phyloP scores from a whole-genome alignment of 805 yeast species.

The Lachancea quebecensis region DNA sequence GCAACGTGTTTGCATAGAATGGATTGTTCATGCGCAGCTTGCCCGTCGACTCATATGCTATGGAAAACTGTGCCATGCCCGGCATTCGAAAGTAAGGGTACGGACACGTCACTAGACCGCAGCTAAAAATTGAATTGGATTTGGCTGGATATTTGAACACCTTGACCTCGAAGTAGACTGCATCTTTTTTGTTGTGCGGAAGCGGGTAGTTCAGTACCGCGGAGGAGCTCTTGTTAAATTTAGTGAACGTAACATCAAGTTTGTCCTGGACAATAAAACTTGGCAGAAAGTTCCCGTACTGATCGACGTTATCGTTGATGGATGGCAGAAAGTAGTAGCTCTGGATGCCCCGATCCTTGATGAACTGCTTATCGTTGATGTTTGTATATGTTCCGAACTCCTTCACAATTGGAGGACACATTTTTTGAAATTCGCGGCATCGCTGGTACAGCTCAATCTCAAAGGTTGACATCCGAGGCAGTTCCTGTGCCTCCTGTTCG shows the following conservation, averaged over 20 bases:
- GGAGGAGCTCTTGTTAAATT: constrained; percentile 27
- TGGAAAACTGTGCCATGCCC: constrained; percentile 61
- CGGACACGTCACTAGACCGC: constrained; percentile 67
- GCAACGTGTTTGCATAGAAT: constrained; percentile 36
- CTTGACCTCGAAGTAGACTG: constrained; percentile 62
- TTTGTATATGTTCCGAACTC: constrained; percentile 28
- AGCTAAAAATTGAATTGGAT: constrained; percentile 46
- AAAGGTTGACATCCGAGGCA: constrained; percentile 27
- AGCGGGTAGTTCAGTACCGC: constrained; percentile 33
- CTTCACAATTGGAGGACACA: constrained; percentile 27
- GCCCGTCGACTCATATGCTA: constrained; percentile 71
- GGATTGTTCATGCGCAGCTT: constrained; percentile 61
- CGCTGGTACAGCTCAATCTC: constrained; percentile 29
- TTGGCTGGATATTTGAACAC: constrained; percentile 33
- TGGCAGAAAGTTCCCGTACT: constrained; percentile 29
- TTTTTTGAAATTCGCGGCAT: constrained; percentile 25
- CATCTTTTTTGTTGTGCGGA: constrained; percentile 47
- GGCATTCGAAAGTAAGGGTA: constrained; percentile 72
- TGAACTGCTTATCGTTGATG: constrained; percentile 21
- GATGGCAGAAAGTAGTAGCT: constrained; percentile 30
- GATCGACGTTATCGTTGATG: constrained; percentile 30
- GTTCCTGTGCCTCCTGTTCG: constrained; percentile 21
- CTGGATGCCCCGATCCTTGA: constrained; percentile 33
- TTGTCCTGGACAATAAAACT: constrained; percentile 32
- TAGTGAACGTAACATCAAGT: constrained; percentile 28